Conservation (phyloP, 1,284 basidiomycete genomes). For the Leccinum variabile region DNA sequence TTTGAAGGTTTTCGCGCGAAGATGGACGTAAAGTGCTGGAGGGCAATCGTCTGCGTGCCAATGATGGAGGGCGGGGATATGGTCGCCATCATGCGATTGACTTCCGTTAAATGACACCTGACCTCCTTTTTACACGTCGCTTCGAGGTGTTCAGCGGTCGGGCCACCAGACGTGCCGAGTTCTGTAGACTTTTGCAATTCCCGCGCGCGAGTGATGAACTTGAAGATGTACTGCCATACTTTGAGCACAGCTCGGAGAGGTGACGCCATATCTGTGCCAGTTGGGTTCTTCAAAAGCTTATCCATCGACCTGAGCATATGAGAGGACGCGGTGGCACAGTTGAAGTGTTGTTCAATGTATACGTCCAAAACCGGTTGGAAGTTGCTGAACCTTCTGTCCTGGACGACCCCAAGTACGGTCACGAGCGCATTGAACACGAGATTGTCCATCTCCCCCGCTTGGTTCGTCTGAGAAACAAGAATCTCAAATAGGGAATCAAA, state of each 20-base stretch:
- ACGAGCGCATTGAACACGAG: conserved; percentile 91
- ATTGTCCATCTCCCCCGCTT: conserved; percentile 78
- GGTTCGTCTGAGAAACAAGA: conserved; percentile 74
- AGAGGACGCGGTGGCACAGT: conserved; percentile 71
- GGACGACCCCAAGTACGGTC: conserved; percentile 85
- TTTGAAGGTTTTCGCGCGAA: conserved; percentile 36
- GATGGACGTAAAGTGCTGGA: conserved; percentile 93
- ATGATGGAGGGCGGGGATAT: conserved; percentile 83
- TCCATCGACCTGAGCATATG: conserved; percentile 89
- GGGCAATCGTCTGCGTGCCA: conserved; percentile 90
- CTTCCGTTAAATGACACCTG: conserved; percentile 71
- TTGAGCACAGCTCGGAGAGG: conserved; percentile 87
- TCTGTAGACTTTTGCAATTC: conserved; percentile 86
- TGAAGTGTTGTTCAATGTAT: conserved; percentile 91
- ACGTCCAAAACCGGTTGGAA: conserved; percentile 92
- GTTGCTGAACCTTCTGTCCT: conserved; percentile 94
- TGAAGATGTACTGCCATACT: conserved; percentile 78
- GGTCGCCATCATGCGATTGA: conserved; percentile 88
- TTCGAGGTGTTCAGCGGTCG: conserved; percentile 86
- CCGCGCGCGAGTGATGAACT: conserved; percentile 86
- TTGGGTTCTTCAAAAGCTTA: conserved; percentile 74
- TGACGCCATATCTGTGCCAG: conserved; percentile 72
- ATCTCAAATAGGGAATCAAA: conserved; percentile 95
- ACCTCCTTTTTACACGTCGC: conserved; percentile 83
- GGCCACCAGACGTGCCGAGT: conserved; percentile 71